Percentiles rank a stretch among this genome's conserved stretches.
Evolutionary conservation across 2,329 filamentous ascomycete species (phyloP).

Genomic region (Colletotrichum coccodes): DNA sequence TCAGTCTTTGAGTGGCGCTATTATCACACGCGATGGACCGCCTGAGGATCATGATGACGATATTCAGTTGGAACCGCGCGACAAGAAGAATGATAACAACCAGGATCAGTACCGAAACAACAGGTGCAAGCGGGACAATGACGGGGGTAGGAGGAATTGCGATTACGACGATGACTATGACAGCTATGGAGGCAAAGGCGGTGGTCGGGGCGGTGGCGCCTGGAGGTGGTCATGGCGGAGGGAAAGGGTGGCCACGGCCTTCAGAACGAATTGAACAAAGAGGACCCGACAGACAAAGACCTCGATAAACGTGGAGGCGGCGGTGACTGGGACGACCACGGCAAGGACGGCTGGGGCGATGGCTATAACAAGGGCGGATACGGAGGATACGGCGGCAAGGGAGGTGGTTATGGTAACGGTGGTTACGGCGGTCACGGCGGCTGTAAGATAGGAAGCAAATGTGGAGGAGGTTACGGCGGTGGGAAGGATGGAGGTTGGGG

Average conservation of each 20-base stretch:
- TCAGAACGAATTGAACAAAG: background rate
- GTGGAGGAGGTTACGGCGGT: background rate
- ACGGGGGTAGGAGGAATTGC: background rate
- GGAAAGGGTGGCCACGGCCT: background rate
- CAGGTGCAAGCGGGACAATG: slow-evolving; percentile 3
- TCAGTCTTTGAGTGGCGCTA: background rate
- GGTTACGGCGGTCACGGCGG: background rate
- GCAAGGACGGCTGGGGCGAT: background rate
- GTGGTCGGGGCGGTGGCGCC: background rate
- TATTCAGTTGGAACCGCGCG: background rate
- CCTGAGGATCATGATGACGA: background rate
- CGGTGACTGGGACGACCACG: background rate
- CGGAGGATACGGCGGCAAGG: background rate
- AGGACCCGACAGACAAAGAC: background rate
- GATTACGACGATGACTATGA: background rate
- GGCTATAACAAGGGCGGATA: background rate
- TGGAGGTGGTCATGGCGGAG: background rate
- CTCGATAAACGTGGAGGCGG: background rate
- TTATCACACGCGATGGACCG: background rate
- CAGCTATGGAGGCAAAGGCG: background rate
- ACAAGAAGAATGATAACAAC: background rate
- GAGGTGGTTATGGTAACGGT: background rate
- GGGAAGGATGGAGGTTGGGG: background rate
- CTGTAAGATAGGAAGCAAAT: background rate
- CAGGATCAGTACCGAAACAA: background rate